A percentile compares a stretch with the other conserved stretches of the same genome.
phyloP scores from a whole-genome alignment of 2,329 filamentous ascomycete genomes.

The Myriosclerotinia duriaeana region DNA sequence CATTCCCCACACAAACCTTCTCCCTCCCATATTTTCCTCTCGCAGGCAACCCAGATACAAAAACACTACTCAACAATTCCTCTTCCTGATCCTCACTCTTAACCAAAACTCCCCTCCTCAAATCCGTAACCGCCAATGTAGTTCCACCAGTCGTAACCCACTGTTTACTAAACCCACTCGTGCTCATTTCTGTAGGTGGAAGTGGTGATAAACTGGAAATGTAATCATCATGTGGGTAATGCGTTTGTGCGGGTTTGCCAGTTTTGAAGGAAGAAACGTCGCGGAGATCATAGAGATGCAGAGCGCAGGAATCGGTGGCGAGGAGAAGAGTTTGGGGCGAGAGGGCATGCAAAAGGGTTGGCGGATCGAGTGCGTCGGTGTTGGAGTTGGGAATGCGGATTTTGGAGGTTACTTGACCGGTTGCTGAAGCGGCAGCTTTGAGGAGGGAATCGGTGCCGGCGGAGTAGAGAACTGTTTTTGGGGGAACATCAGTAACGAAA shows the following conservation, averaged over 20 bases:
- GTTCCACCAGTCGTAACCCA: slow-evolving; percentile 93
- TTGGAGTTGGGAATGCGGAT: slow-evolving; percentile 63
- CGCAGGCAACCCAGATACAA: slow-evolving; percentile 73
- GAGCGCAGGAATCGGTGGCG: slow-evolving; percentile 82
- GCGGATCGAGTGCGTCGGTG: slow-evolving; percentile 58
- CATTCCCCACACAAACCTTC: slow-evolving; percentile 72
- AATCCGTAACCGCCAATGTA: slow-evolving; percentile 85
- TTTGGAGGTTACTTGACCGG: slow-evolving; percentile 75
- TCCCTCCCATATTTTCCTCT: slow-evolving; percentile 66
- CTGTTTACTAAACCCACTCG: slow-evolving; percentile 87
- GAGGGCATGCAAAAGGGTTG: slow-evolving; percentile 77
- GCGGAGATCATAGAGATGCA: slow-evolving; percentile 86
- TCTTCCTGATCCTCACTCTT: slow-evolving; percentile 94
- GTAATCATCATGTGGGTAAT: slow-evolving; percentile 89
- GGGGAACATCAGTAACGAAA: not conserved
- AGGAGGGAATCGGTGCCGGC: slow-evolving; percentile 61
- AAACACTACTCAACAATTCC: slow-evolving; percentile 78
- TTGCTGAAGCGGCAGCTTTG: slow-evolving; percentile 57
- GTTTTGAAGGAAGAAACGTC: slow-evolving; percentile 54
- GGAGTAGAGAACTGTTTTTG: slow-evolving; percentile 54
- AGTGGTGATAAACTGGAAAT: slow-evolving; percentile 84
- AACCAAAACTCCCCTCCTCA: slow-evolving; percentile 80
- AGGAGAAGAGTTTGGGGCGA: slow-evolving; percentile 87
- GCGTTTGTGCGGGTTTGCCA: slow-evolving; percentile 71
- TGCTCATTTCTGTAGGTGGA: slow-evolving; percentile 75